phyloP scores from a whole-genome alignment of 768 basidiomycete species.

The Xanthoconium purpureum region DNA sequence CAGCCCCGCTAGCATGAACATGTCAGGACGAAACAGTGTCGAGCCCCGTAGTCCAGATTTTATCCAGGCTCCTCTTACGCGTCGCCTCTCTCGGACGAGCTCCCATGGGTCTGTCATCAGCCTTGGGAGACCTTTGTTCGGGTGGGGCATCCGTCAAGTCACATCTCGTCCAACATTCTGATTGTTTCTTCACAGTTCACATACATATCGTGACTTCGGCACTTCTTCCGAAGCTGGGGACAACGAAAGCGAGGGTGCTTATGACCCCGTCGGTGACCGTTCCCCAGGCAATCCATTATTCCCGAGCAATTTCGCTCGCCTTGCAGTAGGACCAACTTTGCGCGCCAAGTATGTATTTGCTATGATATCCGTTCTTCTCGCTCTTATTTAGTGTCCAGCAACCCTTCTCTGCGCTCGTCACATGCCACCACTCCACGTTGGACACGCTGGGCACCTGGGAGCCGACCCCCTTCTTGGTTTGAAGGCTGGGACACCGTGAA shows the following conservation, averaged over 20 bases:
- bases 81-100: conserved; percentile 22
- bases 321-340: conserved; percentile 66
- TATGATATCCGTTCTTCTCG: background rate
- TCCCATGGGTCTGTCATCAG: conserved; percentile 28
- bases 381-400: conserved; percentile 19
- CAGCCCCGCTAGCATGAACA: conserved; percentile 17
- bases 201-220: conserved; percentile 14
- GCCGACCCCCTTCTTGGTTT: conserved; percentile 38
- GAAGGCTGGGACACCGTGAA: conserved; percentile 39
- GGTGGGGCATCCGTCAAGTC: conserved; percentile 13
- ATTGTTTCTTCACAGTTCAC: conserved; percentile 10
- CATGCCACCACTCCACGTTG: conserved; percentile 16
- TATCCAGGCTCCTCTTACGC: conserved; percentile 16
- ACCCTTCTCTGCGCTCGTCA: conserved; percentile 23
- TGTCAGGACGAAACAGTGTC: conserved; percentile 20
- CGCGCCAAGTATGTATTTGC: conserved; percentile 43
- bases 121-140: conserved; percentile 24
- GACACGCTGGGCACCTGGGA: conserved; percentile 27
- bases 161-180: background rate
- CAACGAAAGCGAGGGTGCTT: conserved; percentile 31
- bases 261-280: conserved; percentile 59
- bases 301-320: conserved; percentile 72
- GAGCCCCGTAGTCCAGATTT: conserved; percentile 28
- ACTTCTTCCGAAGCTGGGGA: conserved; percentile 26
- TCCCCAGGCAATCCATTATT: conserved; percentile 76